Evolutionary conservation across 345 rosid genomes (phyloP).

Genomic region (Sonneratia caseolaris): DNA sequence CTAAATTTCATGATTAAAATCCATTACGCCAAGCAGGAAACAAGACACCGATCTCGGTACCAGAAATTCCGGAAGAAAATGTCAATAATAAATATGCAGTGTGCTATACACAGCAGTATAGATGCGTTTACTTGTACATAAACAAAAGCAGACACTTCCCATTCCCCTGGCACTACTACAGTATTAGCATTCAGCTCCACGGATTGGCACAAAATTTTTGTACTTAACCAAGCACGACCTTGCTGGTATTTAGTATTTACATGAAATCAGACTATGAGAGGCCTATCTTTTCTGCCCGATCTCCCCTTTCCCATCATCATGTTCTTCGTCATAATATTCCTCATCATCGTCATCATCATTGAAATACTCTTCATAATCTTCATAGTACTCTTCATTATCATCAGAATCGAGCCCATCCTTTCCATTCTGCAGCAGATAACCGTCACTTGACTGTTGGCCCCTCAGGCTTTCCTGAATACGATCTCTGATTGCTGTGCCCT

Average conservation of each 20-base stretch:
- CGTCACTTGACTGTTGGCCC: conserved; percentile 29
- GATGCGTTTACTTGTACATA: not conserved
- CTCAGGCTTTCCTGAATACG: conserved; percentile 66
- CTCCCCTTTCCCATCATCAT: conserved; percentile 19
- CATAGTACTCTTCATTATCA: conserved; percentile 34
- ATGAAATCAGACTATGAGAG: not conserved
- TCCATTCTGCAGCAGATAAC: conserved; percentile 26
- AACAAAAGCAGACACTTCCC: not conserved
- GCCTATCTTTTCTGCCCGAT: not conserved
- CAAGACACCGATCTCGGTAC: too few relatives aligned
- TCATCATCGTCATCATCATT: conserved; percentile 32
- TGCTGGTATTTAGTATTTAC: too few relatives aligned
- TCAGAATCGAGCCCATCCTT: conserved; percentile 14
- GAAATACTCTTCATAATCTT: conserved; percentile 31
- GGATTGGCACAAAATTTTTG: not conserved
- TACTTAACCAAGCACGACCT: not conserved
- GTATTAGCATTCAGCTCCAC: not conserved
- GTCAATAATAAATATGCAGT: not conserved
- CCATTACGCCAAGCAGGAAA: too few relatives aligned
- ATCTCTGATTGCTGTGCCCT: conserved; percentile 88
- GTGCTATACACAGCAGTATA: not conserved
- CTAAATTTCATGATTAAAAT: too few relatives aligned
- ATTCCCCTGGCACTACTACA: not conserved
- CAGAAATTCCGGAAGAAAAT: not conserved
- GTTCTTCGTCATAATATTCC: conserved; percentile 28